Base-by-base conservation (phyloP, 164 flowering plant species). In the Magnolia sinica region DNA sequence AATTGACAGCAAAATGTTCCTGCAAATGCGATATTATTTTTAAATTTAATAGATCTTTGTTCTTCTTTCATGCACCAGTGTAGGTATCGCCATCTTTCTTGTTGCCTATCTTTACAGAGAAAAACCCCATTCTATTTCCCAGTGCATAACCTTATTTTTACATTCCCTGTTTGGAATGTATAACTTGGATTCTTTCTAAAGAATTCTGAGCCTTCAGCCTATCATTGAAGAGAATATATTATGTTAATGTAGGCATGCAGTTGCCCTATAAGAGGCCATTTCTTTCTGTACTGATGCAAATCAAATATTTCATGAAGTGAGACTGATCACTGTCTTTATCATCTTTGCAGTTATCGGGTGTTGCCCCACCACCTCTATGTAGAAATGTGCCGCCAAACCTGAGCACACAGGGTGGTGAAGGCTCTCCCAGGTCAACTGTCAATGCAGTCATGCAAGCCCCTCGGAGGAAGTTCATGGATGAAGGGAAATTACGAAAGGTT, bases 401-500 rank as follows among this genome's bases (percentile, higher is more conserved):
- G 18, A 81, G 76, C 63, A 10, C 77, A 51, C 23, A 78, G 69
- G 81, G 82, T 70, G 76, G 83, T 80, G 99, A 94, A 76, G 80
- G 82, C 74, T 90, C 94, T 77, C 94, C 90, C 7, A 88, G 82
- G 82, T 86, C 94, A 80, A 87, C 89, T 22, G 87, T 88, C 50
- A 94, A 89, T 82, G 77, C 98, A 76, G 87, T 88, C 31, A 80
- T 86, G 73, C 96, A 89, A 79, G 98, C 96, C 68, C 98, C 98
- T 75, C 83, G 98, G 82, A 88, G 98, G 77, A 96, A 96, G 83
- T 83, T 96, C 79, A 87, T 96, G 50, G 98, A 94, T 86, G 99
- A 96, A 86, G 99, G 98, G 73, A 96, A 96, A 83, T 75, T 96
- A 61, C 87, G 99, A 22, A 96, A 94, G 99, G 99, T 96, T 64